Evolutionary conservation across 352 stramenopile genomes (phyloP).

Genomic region (Globisporangium abappressorium): DNA sequence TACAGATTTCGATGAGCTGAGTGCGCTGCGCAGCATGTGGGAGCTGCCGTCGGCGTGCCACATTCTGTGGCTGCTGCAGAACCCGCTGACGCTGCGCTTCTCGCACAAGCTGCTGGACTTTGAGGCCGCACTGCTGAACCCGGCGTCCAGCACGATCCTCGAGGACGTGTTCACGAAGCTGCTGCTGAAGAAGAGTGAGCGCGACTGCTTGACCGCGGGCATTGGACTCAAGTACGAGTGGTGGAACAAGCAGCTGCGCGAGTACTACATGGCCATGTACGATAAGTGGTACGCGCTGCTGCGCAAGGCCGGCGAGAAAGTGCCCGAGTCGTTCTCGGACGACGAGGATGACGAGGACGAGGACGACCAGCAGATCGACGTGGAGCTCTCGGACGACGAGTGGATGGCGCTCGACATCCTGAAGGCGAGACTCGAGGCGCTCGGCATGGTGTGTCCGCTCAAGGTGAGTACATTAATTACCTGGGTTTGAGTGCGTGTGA

Average conservation of each 20-base stretch:
- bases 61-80: slow-evolving; percentile 82
- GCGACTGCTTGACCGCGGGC: slow-evolving; percentile 64
- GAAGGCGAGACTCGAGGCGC: slow-evolving; percentile 46
- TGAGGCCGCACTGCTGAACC: slow-evolving; percentile 75
- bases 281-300: slow-evolving; percentile 79
- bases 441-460: slow-evolving; percentile 52
- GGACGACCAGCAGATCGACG: slow-evolving; percentile 44
- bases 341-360: slow-evolving; percentile 52
- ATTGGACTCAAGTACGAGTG: slow-evolving; percentile 86
- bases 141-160: slow-evolving; percentile 59
- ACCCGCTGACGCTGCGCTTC: slow-evolving; percentile 73
- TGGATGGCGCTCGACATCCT: slow-evolving; percentile 67
- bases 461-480: slow-evolving; percentile 28
- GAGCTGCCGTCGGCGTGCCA: slow-evolving; percentile 78
- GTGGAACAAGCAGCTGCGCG: slow-evolving; percentile 85
- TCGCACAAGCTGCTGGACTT: slow-evolving; percentile 81
- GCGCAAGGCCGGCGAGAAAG: slow-evolving; percentile 62
- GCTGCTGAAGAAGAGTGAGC: slow-evolving; percentile 80
- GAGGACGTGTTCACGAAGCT: slow-evolving; percentile 87
- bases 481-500: background rate
- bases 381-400: slow-evolving; percentile 78
- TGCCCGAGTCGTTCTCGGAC: slow-evolving; percentile 62
- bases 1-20: slow-evolving; percentile 70
- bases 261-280: slow-evolving; percentile 83
- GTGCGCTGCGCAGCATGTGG: slow-evolving; percentile 57